Conservation (phyloP, 139 green algal genomes). For the Chlorella sp. region DNA sequence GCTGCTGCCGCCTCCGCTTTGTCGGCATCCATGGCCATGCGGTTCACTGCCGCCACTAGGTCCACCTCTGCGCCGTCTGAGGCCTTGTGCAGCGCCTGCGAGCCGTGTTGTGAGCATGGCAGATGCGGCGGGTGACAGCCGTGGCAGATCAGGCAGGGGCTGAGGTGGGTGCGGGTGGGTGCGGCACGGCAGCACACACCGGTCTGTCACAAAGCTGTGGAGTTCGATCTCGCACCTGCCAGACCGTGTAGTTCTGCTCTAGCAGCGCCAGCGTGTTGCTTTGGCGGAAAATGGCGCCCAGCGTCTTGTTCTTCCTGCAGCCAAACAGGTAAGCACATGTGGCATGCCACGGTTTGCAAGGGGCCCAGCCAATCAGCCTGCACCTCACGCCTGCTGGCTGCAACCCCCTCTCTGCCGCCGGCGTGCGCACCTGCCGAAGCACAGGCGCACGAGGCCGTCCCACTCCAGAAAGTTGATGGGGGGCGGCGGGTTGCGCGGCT, state of each 20-base stretch:
- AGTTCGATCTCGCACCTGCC: background rate
- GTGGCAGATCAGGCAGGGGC: too few species aligned
- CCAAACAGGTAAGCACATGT: background rate
- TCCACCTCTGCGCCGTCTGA: slow-evolving; percentile 21
- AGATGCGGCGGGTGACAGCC: background rate
- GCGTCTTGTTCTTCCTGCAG: slow-evolving; percentile 96
- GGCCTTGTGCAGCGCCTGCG: slow-evolving; percentile 21
- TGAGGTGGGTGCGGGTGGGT: too few species aligned
- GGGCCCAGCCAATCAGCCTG: background rate
- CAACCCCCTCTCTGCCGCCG: background rate
- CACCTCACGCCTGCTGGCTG: background rate
- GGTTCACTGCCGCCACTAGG: slow-evolving; percentile 23
- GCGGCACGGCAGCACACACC: too few species aligned
- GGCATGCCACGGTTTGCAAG: background rate
- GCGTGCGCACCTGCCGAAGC: slow-evolving; percentile 67
- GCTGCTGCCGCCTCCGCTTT: slow-evolving; percentile 25
- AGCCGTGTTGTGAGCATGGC: background rate
- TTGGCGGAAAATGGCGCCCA: slow-evolving; percentile 90
- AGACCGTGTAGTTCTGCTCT: slow-evolving; percentile 79
- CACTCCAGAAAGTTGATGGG: slow-evolving; percentile 97
- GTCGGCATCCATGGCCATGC: slow-evolving; percentile 46
- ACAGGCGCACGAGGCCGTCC: slow-evolving; percentile 95
- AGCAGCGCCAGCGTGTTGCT: slow-evolving; percentile 70
- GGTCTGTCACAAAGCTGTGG: too few species aligned
- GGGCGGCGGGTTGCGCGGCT: slow-evolving; percentile 93